Conservation (phyloP, 2,329 filamentous ascomycete genomes). For the Eutypella sp. region DNA sequence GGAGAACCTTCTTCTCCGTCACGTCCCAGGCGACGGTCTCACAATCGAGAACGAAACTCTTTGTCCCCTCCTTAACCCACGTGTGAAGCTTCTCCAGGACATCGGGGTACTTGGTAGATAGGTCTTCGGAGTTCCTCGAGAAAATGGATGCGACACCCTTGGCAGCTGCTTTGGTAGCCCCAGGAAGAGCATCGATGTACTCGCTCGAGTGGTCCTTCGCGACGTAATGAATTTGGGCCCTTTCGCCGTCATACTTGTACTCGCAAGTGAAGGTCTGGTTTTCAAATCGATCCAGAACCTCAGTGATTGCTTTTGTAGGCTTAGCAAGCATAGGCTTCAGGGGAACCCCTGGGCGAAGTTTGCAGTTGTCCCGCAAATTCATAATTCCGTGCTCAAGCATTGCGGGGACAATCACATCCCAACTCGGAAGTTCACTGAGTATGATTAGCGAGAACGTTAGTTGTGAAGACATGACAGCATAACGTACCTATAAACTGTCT, state of each 20-base stretch:
- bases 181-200: conserved; percentile 56
- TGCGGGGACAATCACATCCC: conserved; percentile 88
- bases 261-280: conserved; percentile 95
- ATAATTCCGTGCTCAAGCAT: conserved; percentile 83
- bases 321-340: conserved; percentile 98
- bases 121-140: conserved; percentile 92
- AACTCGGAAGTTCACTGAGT: conserved; percentile 83
- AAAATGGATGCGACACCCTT: conserved; percentile 88
- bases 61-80: conserved; percentile 87
- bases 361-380: conserved; percentile 78
- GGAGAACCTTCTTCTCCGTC: conserved; percentile 89
- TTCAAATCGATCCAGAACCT: conserved; percentile 95
- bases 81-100: conserved; percentile 80
- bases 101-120: conserved; percentile 97
- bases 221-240: conserved; percentile 98
- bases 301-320: conserved; percentile 95
- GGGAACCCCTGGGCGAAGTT: conserved; percentile 86
- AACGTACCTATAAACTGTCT: conserved; percentile 77
- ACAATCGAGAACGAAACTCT: conserved; percentile 96
- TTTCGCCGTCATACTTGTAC: conserved; percentile 97
- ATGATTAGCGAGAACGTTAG: conserved; percentile 26
- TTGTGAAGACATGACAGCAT: background rate
- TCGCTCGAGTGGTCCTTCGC: conserved; percentile 71
- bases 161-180: conserved; percentile 60
- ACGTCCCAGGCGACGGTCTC: conserved; percentile 97